Conservation (phyloP, 805 yeast genomes). For the Wickerhamiella shivajii region DNA sequence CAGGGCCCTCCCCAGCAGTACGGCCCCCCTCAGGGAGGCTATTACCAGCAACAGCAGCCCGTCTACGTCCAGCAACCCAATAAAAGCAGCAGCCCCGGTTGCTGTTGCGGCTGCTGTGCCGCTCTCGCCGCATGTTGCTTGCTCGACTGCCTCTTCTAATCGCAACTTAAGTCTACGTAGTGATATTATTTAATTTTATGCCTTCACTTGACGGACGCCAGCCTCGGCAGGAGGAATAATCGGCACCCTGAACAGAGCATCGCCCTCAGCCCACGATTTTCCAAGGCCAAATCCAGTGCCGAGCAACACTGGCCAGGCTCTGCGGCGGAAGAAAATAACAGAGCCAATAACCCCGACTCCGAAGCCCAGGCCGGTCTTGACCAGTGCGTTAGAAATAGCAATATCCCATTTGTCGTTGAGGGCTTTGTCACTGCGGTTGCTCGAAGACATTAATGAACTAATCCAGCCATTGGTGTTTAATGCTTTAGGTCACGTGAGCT, state of each 20-base stretch:
- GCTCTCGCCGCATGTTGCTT: conserved; percentile 24
- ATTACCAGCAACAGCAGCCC: conserved; percentile 5
- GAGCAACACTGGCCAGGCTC: conserved; percentile 95
- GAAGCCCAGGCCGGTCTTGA: conserved; percentile 90
- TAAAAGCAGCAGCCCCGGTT: conserved; percentile 16
- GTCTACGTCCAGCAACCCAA: conserved; percentile 2
- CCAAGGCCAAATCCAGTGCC: conserved; percentile 97
- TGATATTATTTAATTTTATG: conserved; percentile 4
- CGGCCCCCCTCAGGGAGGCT: conserved; percentile 1
- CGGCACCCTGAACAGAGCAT: conserved; percentile 66
- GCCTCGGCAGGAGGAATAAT: conserved; percentile 13
- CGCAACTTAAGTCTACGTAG: not conserved
- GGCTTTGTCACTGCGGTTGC: conserved; percentile 20
- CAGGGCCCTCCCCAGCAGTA: conserved; percentile 1
- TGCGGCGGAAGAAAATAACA: conserved; percentile 76
- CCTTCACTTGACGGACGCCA: conserved; percentile 22
- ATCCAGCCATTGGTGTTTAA: not conserved
- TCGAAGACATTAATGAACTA: no score
- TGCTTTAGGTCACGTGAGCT: no score
- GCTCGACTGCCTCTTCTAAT: conserved; percentile 18
- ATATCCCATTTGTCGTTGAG: conserved; percentile 62
- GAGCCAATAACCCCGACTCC: conserved; percentile 94
- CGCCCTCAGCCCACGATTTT: conserved; percentile 96
- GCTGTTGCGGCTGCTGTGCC: conserved; percentile 26
- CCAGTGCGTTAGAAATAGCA: conserved; percentile 83